Percentiles rank a stretch among this genome's conserved stretches.
Conservation (phyloP, 2,329 filamentous ascomycete genomes). For the Plenodomus biglobosus region DNA sequence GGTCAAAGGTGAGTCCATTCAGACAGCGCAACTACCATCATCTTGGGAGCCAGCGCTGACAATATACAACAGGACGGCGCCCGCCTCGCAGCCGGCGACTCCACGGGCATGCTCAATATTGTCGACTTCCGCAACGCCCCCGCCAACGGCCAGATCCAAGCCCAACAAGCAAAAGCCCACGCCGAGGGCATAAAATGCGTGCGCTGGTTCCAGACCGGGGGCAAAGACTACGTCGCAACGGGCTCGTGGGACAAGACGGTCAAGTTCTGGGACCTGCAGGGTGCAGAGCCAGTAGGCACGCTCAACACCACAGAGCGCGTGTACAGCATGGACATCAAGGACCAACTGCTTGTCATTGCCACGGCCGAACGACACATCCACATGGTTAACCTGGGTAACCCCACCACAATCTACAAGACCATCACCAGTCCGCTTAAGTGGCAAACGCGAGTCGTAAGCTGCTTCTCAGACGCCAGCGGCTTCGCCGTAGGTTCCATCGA, state of each 20-base stretch:
- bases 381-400: constrained; percentile 86
- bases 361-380: constrained; percentile 97
- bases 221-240: constrained; percentile 81
- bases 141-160: constrained; percentile 26
- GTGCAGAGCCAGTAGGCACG: constrained; percentile 62
- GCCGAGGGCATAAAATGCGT: constrained; percentile 79
- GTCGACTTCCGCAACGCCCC: constrained; percentile 69
- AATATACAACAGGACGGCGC: constrained; percentile 70
- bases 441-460: constrained; percentile 94
- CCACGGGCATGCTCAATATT: constrained; percentile 87
- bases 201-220: constrained; percentile 62
- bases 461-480: constrained; percentile 86
- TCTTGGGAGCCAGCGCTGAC: not conserved
- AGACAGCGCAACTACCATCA: not conserved
- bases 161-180: constrained; percentile 68
- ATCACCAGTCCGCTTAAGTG: constrained; percentile 95
- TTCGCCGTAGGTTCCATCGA: constrained; percentile 97
- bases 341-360: constrained; percentile 85
- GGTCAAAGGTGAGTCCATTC: constrained; percentile 71
- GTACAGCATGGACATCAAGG: constrained; percentile 89
- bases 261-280: constrained; percentile 83
- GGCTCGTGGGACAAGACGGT: constrained; percentile 90
- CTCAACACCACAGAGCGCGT: constrained; percentile 73
- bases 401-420: constrained; percentile 91
- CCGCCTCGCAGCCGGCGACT: constrained; percentile 82